Evolutionary conservation across 176 grass and related monocot species (phyloP).

Genomic region (Urochloa ruziziensis): DNA sequence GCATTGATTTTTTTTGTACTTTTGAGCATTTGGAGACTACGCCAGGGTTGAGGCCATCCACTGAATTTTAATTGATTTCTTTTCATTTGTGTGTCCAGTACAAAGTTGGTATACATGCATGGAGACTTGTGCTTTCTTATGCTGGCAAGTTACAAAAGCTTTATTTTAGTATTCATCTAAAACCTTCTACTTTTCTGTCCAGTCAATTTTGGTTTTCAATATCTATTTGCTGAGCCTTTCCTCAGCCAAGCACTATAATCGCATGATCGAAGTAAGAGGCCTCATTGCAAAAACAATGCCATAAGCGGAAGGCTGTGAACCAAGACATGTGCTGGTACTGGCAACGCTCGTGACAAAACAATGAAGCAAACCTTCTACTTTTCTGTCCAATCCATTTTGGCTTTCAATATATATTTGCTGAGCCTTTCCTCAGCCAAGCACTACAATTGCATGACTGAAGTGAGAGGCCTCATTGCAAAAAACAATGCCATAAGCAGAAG

Average conservation of each 20-base stretch:
- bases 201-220: not conserved
- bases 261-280: not conserved
- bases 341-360: not conserved
- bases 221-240: not conserved
- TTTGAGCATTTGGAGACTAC: not conserved
- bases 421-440: not conserved
- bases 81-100: not conserved
- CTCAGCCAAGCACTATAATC: not conserved
- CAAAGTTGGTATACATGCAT: not conserved
- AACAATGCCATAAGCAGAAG: not conserved
- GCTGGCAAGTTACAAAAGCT: not conserved
- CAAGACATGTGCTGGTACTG: not conserved
- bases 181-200: not conserved
- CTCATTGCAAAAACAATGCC: not conserved
- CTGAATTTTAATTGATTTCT: not conserved
- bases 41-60: too few relatives aligned
- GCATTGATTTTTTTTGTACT: not conserved
- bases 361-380: not conserved
- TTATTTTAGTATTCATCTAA: not conserved
- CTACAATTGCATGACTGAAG: not conserved
- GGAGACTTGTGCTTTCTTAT: not conserved
- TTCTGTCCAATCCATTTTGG: not conserved
- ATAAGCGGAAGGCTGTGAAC: not conserved
- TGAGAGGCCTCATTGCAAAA: not conserved
- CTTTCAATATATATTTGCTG: not conserved